Base-by-base conservation (phyloP, 768 basidiomycete genomes). In the Lanmaoa pseudosensibilis region DNA sequence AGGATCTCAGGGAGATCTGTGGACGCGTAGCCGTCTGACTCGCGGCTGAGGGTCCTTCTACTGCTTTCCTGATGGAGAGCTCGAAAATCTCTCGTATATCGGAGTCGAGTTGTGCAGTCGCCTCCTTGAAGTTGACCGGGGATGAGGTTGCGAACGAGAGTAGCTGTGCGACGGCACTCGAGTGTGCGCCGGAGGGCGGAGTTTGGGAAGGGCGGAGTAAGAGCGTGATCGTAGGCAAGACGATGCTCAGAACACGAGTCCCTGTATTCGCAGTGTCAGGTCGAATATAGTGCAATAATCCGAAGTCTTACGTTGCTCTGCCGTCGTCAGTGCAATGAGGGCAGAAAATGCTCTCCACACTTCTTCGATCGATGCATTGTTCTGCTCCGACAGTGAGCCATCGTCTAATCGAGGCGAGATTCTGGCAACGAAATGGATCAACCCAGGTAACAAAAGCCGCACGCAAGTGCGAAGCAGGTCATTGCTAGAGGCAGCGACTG, bases 111-210 rank as follows among this genome's bases (percentile, higher is more conserved):
- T 80, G 84, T 10, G 75, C 79, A 3, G 90, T 87, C 1, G 89
- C 92, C 44, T 93, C 91, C 69, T 91, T 93, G 81, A 98, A 98
- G 13, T 88, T 82, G 5, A 74, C 68, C 0, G 95, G 89, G 4
- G 86, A 83, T 0, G 80, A 73, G 1, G 88, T 80, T 0, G 94
- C 94, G 55, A 91, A 86, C 2, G 78, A 72, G 30, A 98, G 72
- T 1, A 97, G 70, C 49, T 92, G 87, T 3, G 80, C 69, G 21
- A 91, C 78, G 3, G 85, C 84, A 56, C 85, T 81, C 0, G 78
- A 64, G 50, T 86, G 85, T 8, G 86, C 63, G 0, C 76, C 73
- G 0, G 80, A 67, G 3, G 80, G 69, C 0, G 79, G 67, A 13
- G 68, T 65, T 53, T 74, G 75, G 9, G 77, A 70, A 33, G 80